Conservation (phyloP, 352 stramenopile genomes). For the Peronosclerospora sorghi region DNA sequence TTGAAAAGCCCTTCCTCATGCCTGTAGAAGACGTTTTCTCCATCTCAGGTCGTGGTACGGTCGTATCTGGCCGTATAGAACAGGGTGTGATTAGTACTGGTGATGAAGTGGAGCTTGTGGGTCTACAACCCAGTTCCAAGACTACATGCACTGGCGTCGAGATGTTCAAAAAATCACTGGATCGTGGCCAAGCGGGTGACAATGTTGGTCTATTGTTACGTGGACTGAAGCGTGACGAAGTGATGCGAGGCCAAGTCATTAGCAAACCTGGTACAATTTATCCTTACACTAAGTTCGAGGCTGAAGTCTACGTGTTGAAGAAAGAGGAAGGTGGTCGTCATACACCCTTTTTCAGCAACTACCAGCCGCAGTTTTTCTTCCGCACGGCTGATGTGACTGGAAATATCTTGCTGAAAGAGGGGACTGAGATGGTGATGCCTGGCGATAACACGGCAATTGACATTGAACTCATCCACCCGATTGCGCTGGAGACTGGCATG, state of each 20-base stretch:
- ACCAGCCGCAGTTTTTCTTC: conserved; percentile 96
- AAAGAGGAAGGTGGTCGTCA: conserved; percentile 95
- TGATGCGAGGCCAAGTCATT: conserved; percentile 85
- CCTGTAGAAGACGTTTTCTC: conserved; percentile 95
- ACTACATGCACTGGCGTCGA: conserved; percentile 85
- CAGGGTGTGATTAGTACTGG: conserved; percentile 69
- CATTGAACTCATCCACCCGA: conserved; percentile 87
- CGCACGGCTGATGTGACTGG: conserved; percentile 93
- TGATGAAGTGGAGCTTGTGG: conserved; percentile 42
- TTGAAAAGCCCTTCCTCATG: conserved; percentile 97
- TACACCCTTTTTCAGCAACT: conserved; percentile 96
- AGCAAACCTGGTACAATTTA: conserved; percentile 82
- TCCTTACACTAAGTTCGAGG: conserved; percentile 89
- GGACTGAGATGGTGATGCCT: conserved; percentile 92
- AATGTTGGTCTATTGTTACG: conserved; percentile 92
- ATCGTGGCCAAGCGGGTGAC: conserved; percentile 89
- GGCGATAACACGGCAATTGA: conserved; percentile 92
- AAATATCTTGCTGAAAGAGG: conserved; percentile 75
- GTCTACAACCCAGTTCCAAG: conserved; percentile 29
- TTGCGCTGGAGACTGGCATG: conserved; percentile 88
- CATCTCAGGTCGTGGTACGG: conserved; percentile 95
- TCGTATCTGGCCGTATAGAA: conserved; percentile 93
- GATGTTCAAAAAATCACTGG: conserved; percentile 96
- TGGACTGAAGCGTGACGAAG: conserved; percentile 91
- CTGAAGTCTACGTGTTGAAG: conserved; percentile 92